Evolutionary conservation across 1,284 basidiomycete species (phyloP).

Genomic region (Pseudozyma pruni): DNA sequence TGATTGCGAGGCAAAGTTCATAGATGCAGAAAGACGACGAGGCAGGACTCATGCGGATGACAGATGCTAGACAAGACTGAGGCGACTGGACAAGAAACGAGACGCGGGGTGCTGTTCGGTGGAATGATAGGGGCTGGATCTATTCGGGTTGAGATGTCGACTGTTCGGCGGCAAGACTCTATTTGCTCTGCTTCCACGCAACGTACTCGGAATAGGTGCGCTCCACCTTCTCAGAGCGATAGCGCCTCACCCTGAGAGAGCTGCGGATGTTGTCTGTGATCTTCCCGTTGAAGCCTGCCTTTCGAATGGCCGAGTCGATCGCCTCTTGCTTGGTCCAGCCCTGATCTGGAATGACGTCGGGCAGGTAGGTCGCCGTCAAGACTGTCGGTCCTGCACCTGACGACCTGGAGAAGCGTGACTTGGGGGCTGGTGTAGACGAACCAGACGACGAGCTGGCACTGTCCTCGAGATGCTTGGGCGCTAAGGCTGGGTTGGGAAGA

Average conservation of each 20-base stretch:
- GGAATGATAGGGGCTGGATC: no score
- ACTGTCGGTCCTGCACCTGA: conserved; percentile 64
- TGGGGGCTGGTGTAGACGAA: conserved; percentile 31
- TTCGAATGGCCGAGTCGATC: conserved; percentile 87
- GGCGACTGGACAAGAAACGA: background rate
- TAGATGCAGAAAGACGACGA: background rate
- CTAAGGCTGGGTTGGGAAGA: conserved; percentile 79
- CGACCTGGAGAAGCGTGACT: conserved; percentile 5
- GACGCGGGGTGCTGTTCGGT: no score
- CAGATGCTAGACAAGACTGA: background rate
- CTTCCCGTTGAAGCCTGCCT: conserved; percentile 82
- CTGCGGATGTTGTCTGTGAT: conserved; percentile 85
- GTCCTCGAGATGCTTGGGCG: conserved; percentile 71
- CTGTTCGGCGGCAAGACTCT: background rate
- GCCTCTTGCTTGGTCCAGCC: conserved; percentile 91
- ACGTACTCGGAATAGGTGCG: conserved; percentile 79
- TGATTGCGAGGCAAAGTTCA: background rate
- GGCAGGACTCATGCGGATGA: background rate
- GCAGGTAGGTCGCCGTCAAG: conserved; percentile 91
- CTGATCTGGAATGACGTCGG: conserved; percentile 89
- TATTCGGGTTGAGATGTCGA: no score
- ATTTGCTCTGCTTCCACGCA: conserved; percentile 29
- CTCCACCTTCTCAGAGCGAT: conserved; percentile 81
- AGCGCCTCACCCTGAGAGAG: conserved; percentile 81
- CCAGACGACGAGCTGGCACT: conserved; percentile 74